Base-by-base conservation (phyloP, 2,329 filamentous ascomycete genomes). In the Aspergillus fumigatus region DNA sequence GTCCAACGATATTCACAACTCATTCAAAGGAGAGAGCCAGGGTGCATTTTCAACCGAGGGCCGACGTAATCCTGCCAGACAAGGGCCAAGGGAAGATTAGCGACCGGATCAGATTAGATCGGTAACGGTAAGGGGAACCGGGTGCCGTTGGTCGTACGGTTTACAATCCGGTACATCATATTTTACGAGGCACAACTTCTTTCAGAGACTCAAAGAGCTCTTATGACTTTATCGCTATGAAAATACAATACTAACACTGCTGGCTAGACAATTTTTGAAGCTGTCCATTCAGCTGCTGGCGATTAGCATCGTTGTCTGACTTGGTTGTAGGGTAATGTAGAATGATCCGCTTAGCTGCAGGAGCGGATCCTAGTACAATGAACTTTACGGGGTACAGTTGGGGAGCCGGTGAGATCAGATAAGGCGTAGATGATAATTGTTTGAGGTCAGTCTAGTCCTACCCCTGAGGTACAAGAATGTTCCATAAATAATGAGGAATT, bases 61-160 rank as follows among this genome's bases (percentile, higher is more conserved):
- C 43, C 43, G 43, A 52, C 25, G 25, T 52, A 32, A 23, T 11
- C 9, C 21, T 40, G 51, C 7, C 17, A 23, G 21, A 21, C 50
- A 14, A 43, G 45, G 43, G 32, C 45, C 25, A 41, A 26, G 23
- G 43, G 48, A 48, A 25, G 58, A 35, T 17, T 17, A 35, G 60
- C 50, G 55, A 26, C 62, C 60, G 59, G 62, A 65, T 65, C 63
- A 62, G 63, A 65, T 65, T 65, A 65, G 63, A 65, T 65, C 52
- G 58, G 32, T 41, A 17, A 17, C 11, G 23, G 58, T 61, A 59
- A 59, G 38, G 29, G 57, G 56, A 53, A n/a, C 53, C 55, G 55
- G 50, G 47, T 54, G 45, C 49, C 45, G 38, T 38, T 41, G 38
- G 32, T 17, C 32, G 14, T 38, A 38, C 32, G 32, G 32, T 7